Conservation (phyloP, 306 rosid genomes). For the Glycine latifolia region DNA sequence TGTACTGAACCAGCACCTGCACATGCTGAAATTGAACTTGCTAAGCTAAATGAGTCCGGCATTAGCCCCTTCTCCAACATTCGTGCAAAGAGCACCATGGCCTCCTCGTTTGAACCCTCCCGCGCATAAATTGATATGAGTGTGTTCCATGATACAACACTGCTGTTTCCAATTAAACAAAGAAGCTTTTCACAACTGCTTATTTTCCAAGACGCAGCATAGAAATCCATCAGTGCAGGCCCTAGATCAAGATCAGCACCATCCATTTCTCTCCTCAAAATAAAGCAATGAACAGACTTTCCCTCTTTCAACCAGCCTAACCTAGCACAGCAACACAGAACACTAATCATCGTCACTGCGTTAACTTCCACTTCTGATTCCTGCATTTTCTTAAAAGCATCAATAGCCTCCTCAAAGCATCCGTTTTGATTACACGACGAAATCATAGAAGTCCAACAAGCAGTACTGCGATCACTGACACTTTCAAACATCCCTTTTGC, state of each 20-base stretch:
- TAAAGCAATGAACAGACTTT: slow-evolving; percentile 77
- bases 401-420: slow-evolving; percentile 59
- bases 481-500: slow-evolving; percentile 58
- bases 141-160: slow-evolving; percentile 69
- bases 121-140: slow-evolving; percentile 70
- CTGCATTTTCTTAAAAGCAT: slow-evolving; percentile 60
- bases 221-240: slow-evolving; percentile 74
- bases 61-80: slow-evolving; percentile 65
- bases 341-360: slow-evolving; percentile 66
- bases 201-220: slow-evolving; percentile 62
- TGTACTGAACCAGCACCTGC: slow-evolving; percentile 66
- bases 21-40: slow-evolving; percentile 83
- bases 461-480: slow-evolving; percentile 49
- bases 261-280: slow-evolving; percentile 64
- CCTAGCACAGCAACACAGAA: slow-evolving; percentile 71
- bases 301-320: slow-evolving; percentile 74
- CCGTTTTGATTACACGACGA: slow-evolving; percentile 70
- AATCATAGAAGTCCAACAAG: slow-evolving; percentile 83
- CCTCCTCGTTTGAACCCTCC: slow-evolving; percentile 63
- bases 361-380: slow-evolving; percentile 64
- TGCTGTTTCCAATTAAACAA: slow-evolving; percentile 52
- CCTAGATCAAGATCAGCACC: slow-evolving; percentile 61
- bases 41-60: slow-evolving; percentile 81
- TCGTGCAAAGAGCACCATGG: slow-evolving; percentile 61
- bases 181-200: slow-evolving; percentile 63